phyloP scores from a whole-genome alignment of 345 rosid species.

The Gossypium rotundifolium region DNA sequence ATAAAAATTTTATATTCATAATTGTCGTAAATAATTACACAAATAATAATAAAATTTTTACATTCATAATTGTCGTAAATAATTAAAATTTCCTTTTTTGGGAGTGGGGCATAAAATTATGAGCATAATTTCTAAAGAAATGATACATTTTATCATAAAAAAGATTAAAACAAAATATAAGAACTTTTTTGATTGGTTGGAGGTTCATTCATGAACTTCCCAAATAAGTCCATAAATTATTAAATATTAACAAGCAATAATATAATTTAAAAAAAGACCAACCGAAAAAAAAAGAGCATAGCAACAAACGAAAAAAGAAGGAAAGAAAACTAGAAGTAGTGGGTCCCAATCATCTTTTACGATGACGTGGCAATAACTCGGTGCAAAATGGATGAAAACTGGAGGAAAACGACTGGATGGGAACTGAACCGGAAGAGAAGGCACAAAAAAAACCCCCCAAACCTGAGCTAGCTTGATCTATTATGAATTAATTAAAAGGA shows the following conservation, averaged over 20 bases:
- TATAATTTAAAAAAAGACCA: background rate
- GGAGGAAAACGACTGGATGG: constrained; percentile 54
- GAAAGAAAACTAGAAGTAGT: constrained; percentile 12
- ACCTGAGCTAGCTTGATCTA: background rate
- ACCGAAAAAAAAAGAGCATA: background rate
- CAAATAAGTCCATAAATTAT: background rate
- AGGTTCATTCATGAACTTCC: background rate
- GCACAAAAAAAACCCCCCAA: background rate
- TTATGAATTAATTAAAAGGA: constrained; percentile 12
- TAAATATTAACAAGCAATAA: too few species aligned
- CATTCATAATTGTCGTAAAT: too few species aligned
- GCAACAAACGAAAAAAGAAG: background rate
- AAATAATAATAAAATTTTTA: too few species aligned
- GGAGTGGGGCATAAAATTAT: too few species aligned
- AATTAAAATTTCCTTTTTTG: too few species aligned
- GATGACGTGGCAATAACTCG: constrained; percentile 51
- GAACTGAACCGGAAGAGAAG: constrained; percentile 23
- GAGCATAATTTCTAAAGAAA: background rate
- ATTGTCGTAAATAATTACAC: too few species aligned
- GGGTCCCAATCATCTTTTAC: constrained; percentile 28
- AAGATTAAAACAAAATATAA: background rate
- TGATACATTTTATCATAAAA: background rate
- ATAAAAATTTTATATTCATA: too few species aligned
- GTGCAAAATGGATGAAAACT: constrained; percentile 42
- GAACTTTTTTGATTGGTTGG: background rate